Conservation (phyloP, 73 alveolate species). For the Stentor coeruleus region DNA sequence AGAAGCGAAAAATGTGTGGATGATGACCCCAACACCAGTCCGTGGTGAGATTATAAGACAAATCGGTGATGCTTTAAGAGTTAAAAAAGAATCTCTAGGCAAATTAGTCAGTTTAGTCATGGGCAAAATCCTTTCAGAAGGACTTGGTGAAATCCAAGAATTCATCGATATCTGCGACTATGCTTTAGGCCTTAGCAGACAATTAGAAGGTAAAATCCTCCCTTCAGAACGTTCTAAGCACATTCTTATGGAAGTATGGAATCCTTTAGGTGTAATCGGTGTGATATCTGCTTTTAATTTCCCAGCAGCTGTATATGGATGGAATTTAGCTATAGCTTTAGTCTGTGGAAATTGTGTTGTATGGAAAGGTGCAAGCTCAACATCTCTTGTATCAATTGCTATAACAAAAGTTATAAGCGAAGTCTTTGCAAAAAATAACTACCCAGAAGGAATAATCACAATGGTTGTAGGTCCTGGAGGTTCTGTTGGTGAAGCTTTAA, state of each 20-base stretch:
- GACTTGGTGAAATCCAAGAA: slow-evolving; percentile 89
- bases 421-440: slow-evolving; percentile 68
- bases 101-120: slow-evolving; percentile 70
- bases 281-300: slow-evolving; percentile 91
- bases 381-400: slow-evolving; percentile 75
- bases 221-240: slow-evolving; percentile 91
- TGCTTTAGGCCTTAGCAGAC: slow-evolving; percentile 85
- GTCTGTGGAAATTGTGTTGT: slow-evolving; percentile 79
- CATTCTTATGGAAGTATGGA: slow-evolving; percentile 84
- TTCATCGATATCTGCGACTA: slow-evolving; percentile 86
- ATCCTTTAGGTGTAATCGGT: slow-evolving; percentile 87
- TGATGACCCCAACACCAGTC: slow-evolving; percentile 77
- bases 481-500: slow-evolving; percentile 69
- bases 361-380: slow-evolving; percentile 83
- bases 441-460: slow-evolving; percentile 44
- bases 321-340: slow-evolving; percentile 78
- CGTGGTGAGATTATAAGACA: slow-evolving; percentile 91
- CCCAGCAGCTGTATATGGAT: slow-evolving; percentile 78
- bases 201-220: slow-evolving; percentile 71
- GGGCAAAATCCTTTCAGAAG: slow-evolving; percentile 89
- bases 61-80: slow-evolving; percentile 85
- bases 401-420: slow-evolving; percentile 58
- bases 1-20: slow-evolving; percentile 47
- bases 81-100: slow-evolving; percentile 76
- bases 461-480: slow-evolving; percentile 72